Percentiles rank a stretch among this genome's conserved stretches.
Conservation (phyloP, 2,329 filamentous ascomycete genomes). For the Pestalotiopsis sp. region DNA sequence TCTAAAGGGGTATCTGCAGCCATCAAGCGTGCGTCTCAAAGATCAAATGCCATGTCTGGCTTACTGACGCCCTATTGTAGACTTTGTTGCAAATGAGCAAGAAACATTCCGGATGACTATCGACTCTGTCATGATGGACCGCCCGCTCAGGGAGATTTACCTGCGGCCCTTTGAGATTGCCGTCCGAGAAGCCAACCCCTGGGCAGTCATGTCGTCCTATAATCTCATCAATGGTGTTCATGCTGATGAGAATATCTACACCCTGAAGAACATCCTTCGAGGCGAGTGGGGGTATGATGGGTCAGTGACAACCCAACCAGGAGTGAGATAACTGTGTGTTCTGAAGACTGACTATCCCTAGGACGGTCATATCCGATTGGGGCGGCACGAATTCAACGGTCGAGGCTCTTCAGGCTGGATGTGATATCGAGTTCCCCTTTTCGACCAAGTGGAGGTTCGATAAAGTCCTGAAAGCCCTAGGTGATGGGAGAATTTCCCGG, state of each 20-base stretch:
- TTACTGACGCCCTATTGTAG: conserved; percentile 31
- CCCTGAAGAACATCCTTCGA: conserved; percentile 59
- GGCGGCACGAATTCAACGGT: conserved; percentile 58
- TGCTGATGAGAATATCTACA: conserved; percentile 58
- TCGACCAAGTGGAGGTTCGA: conserved; percentile 58
- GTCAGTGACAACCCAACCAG: conserved; percentile 33
- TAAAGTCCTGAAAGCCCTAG: conserved; percentile 56
- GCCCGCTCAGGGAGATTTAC: conserved; percentile 70
- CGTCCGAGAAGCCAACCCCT: conserved; percentile 68
- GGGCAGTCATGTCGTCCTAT: conserved; percentile 72
- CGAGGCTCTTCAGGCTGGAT: conserved; percentile 58
- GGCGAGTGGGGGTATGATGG: conserved; percentile 67
- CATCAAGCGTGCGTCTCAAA: conserved; percentile 65
- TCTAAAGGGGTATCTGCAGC: conserved; percentile 75
- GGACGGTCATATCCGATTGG: conserved; percentile 62
- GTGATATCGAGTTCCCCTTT: conserved; percentile 61
- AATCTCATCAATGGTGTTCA: conserved; percentile 68
- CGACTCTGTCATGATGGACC: conserved; percentile 65
- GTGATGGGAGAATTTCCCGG: conserved; percentile 48
- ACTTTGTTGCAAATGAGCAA: conserved; percentile 74
- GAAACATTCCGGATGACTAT: conserved; percentile 69
- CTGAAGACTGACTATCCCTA: conserved; percentile 30
- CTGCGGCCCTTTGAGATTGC: conserved; percentile 77
- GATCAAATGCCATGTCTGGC: conserved; percentile 3
- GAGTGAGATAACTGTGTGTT: neutral